Base-by-base conservation (phyloP, 2,329 filamentous ascomycete genomes). In the Colletotrichum chlorophyti region DNA sequence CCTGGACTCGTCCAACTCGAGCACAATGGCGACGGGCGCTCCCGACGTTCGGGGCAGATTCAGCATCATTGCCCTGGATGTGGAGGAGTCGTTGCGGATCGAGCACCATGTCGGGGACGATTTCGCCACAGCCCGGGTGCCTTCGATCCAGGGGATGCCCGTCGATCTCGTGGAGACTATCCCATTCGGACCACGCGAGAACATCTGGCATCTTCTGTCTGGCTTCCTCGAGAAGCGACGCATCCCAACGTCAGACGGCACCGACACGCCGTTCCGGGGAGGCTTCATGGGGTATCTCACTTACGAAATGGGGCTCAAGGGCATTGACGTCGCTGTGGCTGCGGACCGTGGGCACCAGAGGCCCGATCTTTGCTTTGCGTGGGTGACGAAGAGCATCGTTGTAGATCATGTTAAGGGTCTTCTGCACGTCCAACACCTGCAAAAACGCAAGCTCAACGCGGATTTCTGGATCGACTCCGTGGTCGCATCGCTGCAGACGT, bases 241-340 rank as follows among this genome's bases (percentile, higher is more conserved):
- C 35, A 58, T 71, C 8, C 29, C 63, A 0, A 43, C 53, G 8
- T 31, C 65, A 7, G 58, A 43, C 14, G 54, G 53, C 9, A 53
- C 66, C 5, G 63, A 66, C 5, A 64, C 67, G 0, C 83, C 90
- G 0, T 97, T 96, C 69, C 86, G 91, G 73, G 93, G 91, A 48
- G 93, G 93, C 0, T 87, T 96, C 58, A 85, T 96, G 74, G 93
- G 93, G 0, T 96, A 89, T 66, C 83, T 92, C 47, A 92, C 91
- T 0, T 96, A 97, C 60, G 93, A 97, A 71, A 85, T 93, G 69
- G 91, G 91, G 0, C 76, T 96, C 1, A 77, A 81, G 63, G 85
- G 81, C 15, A 86, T 87, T 51, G 72, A 77, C 46, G 76, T 89
- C 19, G 17, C 63, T 2, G 50, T 74, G 9, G 63, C 72, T 2